Percentiles rank a stretch among this genome's conserved stretches.
Evolutionary conservation across 345 rosid species (phyloP).

Genomic region (Lepidium sativum): DNA sequence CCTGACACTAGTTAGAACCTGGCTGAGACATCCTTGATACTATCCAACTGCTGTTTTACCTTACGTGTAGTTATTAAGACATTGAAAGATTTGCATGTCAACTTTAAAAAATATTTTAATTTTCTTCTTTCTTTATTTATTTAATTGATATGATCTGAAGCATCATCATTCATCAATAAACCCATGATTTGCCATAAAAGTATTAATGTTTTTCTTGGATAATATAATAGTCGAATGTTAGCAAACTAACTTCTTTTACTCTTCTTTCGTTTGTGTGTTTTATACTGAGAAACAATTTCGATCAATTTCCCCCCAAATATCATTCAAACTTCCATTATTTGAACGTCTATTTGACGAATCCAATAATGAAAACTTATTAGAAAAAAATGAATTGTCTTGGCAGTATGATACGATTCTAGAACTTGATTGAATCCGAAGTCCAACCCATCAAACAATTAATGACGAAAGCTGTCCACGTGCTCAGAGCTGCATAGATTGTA

Average conservation of each 20-base stretch:
- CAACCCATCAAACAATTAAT: neutral
- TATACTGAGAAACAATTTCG: no score
- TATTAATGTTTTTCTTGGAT: neutral
- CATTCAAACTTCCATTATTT: neutral
- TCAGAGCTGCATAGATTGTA: neutral
- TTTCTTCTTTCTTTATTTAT: neutral
- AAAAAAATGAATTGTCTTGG: neutral
- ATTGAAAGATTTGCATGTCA: constrained; percentile 16
- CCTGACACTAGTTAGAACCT: constrained; percentile 7
- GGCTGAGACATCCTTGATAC: constrained; percentile 3
- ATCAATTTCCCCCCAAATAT: neutral
- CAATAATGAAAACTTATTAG: neutral
- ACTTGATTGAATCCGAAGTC: neutral
- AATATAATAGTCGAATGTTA: constrained; percentile 1
- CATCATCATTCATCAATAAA: constrained; percentile 2
- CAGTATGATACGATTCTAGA: neutral
- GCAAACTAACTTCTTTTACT: neutral
- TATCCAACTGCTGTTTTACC: neutral
- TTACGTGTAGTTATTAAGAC: constrained; percentile 4
- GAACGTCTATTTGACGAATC: neutral
- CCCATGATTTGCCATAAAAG: constrained; percentile 4
- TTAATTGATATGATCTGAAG: neutral
- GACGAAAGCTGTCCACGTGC: neutral
- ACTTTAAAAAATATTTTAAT: neutral
- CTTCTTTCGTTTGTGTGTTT: neutral